Conservation (phyloP, 2,329 filamentous ascomycete genomes). For the Penicillium italicum region DNA sequence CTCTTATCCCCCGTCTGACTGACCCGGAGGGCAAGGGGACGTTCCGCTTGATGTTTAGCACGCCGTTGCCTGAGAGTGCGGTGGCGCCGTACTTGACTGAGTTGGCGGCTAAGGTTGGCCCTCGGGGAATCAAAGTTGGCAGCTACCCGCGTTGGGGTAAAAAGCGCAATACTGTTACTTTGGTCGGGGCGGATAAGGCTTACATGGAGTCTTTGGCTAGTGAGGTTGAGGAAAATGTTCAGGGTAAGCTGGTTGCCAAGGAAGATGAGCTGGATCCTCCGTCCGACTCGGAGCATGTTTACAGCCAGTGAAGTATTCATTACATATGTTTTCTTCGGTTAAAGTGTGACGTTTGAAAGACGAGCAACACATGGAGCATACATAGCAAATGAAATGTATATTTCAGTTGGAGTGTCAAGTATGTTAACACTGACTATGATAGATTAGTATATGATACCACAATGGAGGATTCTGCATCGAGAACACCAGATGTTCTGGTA, state of each 20-base stretch:
- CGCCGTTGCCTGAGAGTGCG: conserved; percentile 79
- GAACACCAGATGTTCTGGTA: neutral
- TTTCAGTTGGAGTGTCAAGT: neutral
- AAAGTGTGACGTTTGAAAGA: neutral
- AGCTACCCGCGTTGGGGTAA: conserved; percentile 93
- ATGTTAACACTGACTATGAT: neutral
- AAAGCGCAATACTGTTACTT: conserved; percentile 80
- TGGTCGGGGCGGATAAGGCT: conserved; percentile 71
- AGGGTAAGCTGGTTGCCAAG: conserved; percentile 64
- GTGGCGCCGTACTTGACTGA: conserved; percentile 80
- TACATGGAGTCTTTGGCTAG: conserved; percentile 74
- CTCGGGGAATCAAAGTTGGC: conserved; percentile 83
- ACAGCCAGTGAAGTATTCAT: conserved; percentile 17
- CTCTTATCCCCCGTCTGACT: conserved; percentile 64
- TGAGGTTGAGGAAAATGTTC: conserved; percentile 72
- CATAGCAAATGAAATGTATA: neutral
- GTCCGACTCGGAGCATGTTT: conserved; percentile 23
- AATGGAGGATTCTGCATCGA: neutral
- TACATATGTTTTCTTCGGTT: neutral
- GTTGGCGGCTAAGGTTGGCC: conserved; percentile 68
- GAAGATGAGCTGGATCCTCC: conserved; percentile 68
- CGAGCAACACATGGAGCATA: neutral
- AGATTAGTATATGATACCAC: neutral
- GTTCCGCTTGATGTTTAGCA: conserved; percentile 75
- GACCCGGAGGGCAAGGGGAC: conserved; percentile 81